phyloP scores from a whole-genome alignment of 2,329 filamentous ascomycete genomes.

The Rhinocladiella mackenziei region DNA sequence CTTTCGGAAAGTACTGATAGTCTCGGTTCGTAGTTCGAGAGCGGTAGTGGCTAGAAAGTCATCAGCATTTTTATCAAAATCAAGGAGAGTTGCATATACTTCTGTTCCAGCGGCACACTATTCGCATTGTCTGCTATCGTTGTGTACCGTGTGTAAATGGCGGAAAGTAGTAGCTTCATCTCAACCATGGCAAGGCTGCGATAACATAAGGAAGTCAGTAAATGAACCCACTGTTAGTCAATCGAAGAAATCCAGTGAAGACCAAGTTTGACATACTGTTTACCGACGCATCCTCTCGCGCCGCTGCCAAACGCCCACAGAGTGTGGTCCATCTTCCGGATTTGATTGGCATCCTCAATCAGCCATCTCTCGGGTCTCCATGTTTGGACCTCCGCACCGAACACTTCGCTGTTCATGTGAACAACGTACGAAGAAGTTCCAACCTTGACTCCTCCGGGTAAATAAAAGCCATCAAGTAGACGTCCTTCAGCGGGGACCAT shows the following conservation, averaged over 20 bases:
- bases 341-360: not conserved
- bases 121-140: not conserved
- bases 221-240: not conserved
- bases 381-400: not conserved
- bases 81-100: not conserved
- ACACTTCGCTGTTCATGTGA: not conserved
- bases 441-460: conserved; percentile 25
- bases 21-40: not conserved
- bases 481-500: conserved; percentile 41
- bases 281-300: not conserved
- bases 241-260: too few species aligned
- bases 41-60: not conserved
- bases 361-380: not conserved
- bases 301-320: not conserved
- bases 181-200: not conserved
- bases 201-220: not conserved
- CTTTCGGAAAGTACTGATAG: not conserved
- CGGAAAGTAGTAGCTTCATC: not conserved
- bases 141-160: not conserved
- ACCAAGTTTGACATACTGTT: not conserved
- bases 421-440: not conserved
- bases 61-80: not conserved
- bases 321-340: not conserved
- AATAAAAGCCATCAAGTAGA: conserved; percentile 27
- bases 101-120: not conserved